phyloP scores from a whole-genome alignment of 2,329 filamentous ascomycete genomes.

The Seiridium cupressi region DNA sequence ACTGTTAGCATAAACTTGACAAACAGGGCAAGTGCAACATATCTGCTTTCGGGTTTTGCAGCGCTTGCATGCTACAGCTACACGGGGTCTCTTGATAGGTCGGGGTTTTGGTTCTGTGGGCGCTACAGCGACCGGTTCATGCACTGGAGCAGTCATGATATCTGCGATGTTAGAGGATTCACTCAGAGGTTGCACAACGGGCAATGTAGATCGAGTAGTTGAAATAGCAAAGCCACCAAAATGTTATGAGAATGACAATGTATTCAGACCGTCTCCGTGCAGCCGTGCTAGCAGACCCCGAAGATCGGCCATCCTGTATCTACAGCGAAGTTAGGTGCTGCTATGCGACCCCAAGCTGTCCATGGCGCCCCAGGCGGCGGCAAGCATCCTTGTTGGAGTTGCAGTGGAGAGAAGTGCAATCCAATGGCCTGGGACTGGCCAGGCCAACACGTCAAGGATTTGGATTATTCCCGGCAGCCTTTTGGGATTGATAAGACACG shows the following conservation, averaged over 20 bases:
- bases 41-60: constrained; percentile 20
- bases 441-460: background rate
- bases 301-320: background rate
- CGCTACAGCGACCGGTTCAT: background rate
- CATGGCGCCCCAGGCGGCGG: background rate
- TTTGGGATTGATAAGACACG: background rate
- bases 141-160: background rate
- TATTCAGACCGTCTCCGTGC: too few species aligned
- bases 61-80: constrained; percentile 17
- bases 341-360: background rate
- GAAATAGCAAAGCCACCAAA: background rate
- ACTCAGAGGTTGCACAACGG: too few species aligned
- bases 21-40: constrained; percentile 3
- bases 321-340: background rate
- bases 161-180: too few species aligned
- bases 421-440: background rate
- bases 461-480: background rate
- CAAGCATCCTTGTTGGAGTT: background rate
- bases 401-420: background rate
- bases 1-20: background rate
- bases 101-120: background rate
- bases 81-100: constrained; percentile 15
- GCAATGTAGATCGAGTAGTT: too few species aligned
- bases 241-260: too few species aligned
- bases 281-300: background rate